Base-by-base conservation (phyloP, 192 early-diverging fungal genomes). In the Lobosporangium transversale region DNA sequence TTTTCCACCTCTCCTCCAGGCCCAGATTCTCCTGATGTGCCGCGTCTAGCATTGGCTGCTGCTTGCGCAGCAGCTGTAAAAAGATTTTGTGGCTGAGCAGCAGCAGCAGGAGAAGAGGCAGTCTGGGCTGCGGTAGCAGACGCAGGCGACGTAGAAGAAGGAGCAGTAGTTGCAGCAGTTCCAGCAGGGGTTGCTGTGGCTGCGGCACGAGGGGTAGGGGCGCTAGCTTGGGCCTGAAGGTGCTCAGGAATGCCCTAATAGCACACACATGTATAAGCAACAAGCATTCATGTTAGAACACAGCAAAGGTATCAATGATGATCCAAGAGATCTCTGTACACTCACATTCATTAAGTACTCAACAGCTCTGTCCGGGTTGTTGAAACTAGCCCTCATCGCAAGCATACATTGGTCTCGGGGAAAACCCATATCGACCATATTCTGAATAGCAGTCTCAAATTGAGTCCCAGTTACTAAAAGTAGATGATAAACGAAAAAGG, bases 351-450 rank as follows among this genome's bases (percentile, higher is more conserved):
- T 88, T 50, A 99, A 82, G 69, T 98, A 99, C 80, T 99, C 97
- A 11, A 93, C 95, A 24, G 97, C 97, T 59, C 97, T 87, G 79
- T 98, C 95, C 1, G 97, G 95, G 79, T 99, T 99, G 78, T 97
- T 97, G 70, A 92, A 98, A 66, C 94, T 95, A 8, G 97, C 97
- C 48, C 96, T 90, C 92, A 99, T 95, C 11, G 97, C 97, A 53
- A 79, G 74, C 40, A 92, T 86, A 50, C 94, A 93, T 68, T 97
- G 88, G 18, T 93, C 91, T 43, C 93, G 87, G 55, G 90, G 85
- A 80, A 93, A 99, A 20, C 97, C 97, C 96, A 99, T 97, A 51
- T 97, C 95, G 50, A 97, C 85, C 88, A 99, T 91, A 71, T 92
- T 94, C 35, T 84, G 71, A 40, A 97, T 88, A n/a, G 93, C 92